Conservation (phyloP, 2,329 filamentous ascomycete genomes). For the Exutisphaerella laricina region DNA sequence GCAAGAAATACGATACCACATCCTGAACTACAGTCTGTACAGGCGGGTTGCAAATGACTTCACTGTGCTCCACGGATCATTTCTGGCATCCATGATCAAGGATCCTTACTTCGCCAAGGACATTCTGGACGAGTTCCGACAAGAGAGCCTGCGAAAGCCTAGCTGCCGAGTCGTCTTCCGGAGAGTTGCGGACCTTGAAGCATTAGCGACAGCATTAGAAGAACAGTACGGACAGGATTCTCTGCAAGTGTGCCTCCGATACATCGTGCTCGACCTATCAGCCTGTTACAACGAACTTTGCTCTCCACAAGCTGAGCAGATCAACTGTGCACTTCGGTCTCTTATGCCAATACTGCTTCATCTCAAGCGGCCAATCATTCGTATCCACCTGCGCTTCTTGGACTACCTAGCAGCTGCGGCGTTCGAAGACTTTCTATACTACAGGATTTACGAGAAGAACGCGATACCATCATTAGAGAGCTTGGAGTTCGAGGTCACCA, state of each 20-base stretch:
- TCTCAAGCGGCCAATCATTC: neutral
- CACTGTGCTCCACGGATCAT: neutral
- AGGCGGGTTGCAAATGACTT: neutral
- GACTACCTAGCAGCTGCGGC: neutral
- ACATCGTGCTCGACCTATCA: neutral
- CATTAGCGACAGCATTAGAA: neutral
- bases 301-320: neutral
- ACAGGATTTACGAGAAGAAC: constrained; percentile 1
- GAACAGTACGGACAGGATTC: neutral
- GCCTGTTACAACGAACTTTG: neutral
- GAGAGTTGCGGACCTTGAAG: neutral
- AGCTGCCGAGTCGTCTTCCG: neutral
- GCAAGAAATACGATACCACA: constrained; percentile 1
- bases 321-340: neutral
- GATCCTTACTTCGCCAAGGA: neutral
- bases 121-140: neutral
- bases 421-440: neutral
- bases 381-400: neutral
- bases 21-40: neutral
- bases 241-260: neutral
- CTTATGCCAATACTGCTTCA: neutral
- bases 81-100: neutral
- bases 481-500: neutral
- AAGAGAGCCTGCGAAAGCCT: neutral
- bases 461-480: neutral